Evolutionary conservation across 2,329 filamentous ascomycete genomes (phyloP).

Genomic region (Sarocladiaceae sp.): DNA sequence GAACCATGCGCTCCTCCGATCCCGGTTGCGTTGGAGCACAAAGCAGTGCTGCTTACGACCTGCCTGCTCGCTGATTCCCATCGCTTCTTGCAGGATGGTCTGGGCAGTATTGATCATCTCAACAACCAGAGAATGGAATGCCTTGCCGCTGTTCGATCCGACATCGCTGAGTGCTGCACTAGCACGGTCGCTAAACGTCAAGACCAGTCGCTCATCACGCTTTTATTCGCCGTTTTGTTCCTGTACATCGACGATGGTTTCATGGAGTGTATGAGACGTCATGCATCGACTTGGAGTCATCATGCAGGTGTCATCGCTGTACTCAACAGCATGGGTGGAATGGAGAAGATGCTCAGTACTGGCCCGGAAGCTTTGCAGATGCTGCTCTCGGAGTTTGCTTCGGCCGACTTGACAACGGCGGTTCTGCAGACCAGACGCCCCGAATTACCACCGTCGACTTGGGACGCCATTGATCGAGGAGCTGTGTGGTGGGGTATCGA

Average conservation of each 20-base stretch:
- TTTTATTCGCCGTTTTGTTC: slow-evolving; percentile 36
- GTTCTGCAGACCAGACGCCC: slow-evolving; percentile 33
- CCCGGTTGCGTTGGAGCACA: slow-evolving; percentile 24
- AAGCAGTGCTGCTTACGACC: slow-evolving; percentile 26
- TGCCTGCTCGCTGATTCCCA: slow-evolving; percentile 28
- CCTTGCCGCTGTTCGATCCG: slow-evolving; percentile 25
- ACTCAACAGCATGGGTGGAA: slow-evolving; percentile 25
- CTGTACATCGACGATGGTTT: slow-evolving; percentile 38
- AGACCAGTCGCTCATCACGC: slow-evolving; percentile 22
- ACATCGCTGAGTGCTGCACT: slow-evolving; percentile 27
- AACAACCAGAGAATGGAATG: slow-evolving; percentile 23
- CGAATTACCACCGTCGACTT: slow-evolving; percentile 31
- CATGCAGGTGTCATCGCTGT: slow-evolving; percentile 32
- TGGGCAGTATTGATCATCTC: slow-evolving; percentile 18
- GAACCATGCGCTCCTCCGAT: slow-evolving; percentile 26
- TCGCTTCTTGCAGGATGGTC: slow-evolving; percentile 24
- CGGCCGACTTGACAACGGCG: slow-evolving; percentile 37
- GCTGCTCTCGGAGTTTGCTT: slow-evolving; percentile 38
- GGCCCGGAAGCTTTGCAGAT: slow-evolving; percentile 28
- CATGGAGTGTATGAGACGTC: slow-evolving; percentile 26
- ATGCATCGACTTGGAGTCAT: slow-evolving; percentile 29
- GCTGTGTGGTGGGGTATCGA: slow-evolving; percentile 39
- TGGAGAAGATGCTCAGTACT: slow-evolving; percentile 18
- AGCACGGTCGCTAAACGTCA: slow-evolving; percentile 14
- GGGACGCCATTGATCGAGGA: slow-evolving; percentile 33